A percentile compares a stretch with the other conserved stretches of the same genome.
Evolutionary conservation across 768 basidiomycete genomes (phyloP).

Genomic region (Tulasnella sp.): DNA sequence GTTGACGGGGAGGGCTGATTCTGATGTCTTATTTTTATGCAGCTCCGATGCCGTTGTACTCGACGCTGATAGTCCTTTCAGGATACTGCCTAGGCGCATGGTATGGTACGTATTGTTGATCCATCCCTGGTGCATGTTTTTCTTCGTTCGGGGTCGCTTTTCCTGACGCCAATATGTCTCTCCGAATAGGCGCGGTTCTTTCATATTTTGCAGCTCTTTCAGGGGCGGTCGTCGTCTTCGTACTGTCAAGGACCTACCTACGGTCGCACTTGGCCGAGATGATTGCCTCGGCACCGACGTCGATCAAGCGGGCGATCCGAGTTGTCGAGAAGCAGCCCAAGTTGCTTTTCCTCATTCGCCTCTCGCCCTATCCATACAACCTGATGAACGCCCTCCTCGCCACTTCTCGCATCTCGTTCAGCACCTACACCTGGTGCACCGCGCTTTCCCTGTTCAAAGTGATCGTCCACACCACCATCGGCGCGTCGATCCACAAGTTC

Average conservation of each 20-base stretch:
- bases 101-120: constrained; percentile 30
- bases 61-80: constrained; percentile 85
- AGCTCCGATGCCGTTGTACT: constrained; percentile 91
- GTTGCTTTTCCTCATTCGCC: constrained; percentile 82
- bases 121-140: too few relatives aligned
- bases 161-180: constrained; percentile 18
- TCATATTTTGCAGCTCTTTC: constrained; percentile 82
- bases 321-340: constrained; percentile 85
- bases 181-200: constrained; percentile 64
- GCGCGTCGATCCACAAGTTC: constrained; percentile 81
- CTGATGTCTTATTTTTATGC: constrained; percentile 17
- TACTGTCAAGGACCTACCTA: constrained; percentile 63
- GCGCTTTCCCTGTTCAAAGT: constrained; percentile 84
- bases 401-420: constrained; percentile 62
- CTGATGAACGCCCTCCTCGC: constrained; percentile 94
- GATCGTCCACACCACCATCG: constrained; percentile 84
- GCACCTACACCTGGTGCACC: constrained; percentile 75
- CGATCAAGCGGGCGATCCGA: constrained; percentile 73
- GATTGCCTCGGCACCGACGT: constrained; percentile 64
- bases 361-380: constrained; percentile 48
- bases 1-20: constrained; percentile 34
- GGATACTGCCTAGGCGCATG: constrained; percentile 87
- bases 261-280: constrained; percentile 50
- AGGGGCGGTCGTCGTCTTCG: constrained; percentile 80
- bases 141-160: constrained; percentile 14